Evolutionary conservation across 495 filamentous ascomycete genomes (phyloP).

Genomic region (Neurospora terricola): DNA sequence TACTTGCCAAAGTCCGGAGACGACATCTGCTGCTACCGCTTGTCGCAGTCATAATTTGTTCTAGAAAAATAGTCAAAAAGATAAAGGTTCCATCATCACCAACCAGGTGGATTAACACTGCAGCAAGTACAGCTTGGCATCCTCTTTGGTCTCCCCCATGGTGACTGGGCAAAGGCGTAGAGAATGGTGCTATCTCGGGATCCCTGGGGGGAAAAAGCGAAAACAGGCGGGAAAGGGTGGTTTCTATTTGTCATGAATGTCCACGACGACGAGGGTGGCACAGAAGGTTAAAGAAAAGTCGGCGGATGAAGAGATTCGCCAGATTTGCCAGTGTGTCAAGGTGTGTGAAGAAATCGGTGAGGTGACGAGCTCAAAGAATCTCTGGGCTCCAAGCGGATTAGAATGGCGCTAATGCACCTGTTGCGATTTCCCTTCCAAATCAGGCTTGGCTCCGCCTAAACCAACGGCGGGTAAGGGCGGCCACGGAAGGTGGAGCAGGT

Average conservation of each 20-base stretch:
- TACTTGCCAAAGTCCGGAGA: not conserved
- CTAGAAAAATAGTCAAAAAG: not conserved
- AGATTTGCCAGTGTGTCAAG: not conserved
- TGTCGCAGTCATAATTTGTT: not conserved
- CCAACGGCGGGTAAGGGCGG: not conserved
- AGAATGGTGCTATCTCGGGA: not conserved
- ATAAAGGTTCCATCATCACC: not conserved
- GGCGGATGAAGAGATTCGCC: not conserved
- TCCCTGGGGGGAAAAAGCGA: not conserved
- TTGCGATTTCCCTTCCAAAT: not conserved
- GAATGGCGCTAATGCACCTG: not conserved
- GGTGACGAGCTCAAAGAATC: not conserved
- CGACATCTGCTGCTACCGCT: not conserved
- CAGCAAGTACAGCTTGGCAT: conserved; percentile 4
- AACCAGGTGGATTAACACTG: not conserved
- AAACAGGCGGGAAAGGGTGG: not conserved
- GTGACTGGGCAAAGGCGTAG: not conserved
- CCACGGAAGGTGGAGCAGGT: not conserved
- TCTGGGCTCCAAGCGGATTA: not conserved
- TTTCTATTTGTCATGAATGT: not conserved
- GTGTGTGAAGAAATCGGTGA: not conserved
- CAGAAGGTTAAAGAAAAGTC: not conserved
- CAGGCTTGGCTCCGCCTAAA: not conserved
- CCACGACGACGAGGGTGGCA: not conserved
- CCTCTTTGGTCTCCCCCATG: conserved; percentile 1